phyloP scores from a whole-genome alignment of 176 grass and related monocot species.

The Raddia distichophylla region DNA sequence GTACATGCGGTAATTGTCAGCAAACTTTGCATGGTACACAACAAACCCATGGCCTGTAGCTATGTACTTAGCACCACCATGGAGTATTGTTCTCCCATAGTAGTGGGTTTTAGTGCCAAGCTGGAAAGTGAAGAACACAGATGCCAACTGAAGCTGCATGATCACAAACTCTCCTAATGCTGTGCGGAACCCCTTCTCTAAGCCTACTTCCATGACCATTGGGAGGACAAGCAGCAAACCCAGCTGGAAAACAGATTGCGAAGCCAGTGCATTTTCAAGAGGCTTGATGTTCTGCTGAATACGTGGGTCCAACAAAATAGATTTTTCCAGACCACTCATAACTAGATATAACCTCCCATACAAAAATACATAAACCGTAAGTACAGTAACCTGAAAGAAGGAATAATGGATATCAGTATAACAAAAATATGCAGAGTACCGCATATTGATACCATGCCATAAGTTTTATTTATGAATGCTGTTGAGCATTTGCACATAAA shows the following conservation, averaged over 20 bases:
- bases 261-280: conserved; percentile 86
- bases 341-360: conserved; percentile 81
- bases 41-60: conserved; percentile 89
- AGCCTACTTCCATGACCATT: conserved; percentile 92
- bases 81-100: conserved; percentile 89
- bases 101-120: conserved; percentile 91
- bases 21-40: conserved; percentile 86
- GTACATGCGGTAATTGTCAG: conserved; percentile 84
- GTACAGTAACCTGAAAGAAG: conserved; percentile 67
- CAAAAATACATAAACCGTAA: conserved; percentile 76
- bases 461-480: no score
- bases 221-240: conserved; percentile 82
- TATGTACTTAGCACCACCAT: conserved; percentile 86
- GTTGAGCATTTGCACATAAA: neutral
- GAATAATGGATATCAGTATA: conserved; percentile 12
- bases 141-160: conserved; percentile 89
- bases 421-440: neutral
- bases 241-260: conserved; percentile 82
- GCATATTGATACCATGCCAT: neutral
- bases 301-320: conserved; percentile 62
- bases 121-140: conserved; percentile 92
- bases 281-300: conserved; percentile 60
- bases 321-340: conserved; percentile 72
- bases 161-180: conserved; percentile 87
- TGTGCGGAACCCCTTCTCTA: conserved; percentile 87